A percentile compares a stretch with the other conserved stretches of the same genome.
Conservation (phyloP, 225 moss, liverwort and hornwort species). For the Neckera pumila region DNA sequence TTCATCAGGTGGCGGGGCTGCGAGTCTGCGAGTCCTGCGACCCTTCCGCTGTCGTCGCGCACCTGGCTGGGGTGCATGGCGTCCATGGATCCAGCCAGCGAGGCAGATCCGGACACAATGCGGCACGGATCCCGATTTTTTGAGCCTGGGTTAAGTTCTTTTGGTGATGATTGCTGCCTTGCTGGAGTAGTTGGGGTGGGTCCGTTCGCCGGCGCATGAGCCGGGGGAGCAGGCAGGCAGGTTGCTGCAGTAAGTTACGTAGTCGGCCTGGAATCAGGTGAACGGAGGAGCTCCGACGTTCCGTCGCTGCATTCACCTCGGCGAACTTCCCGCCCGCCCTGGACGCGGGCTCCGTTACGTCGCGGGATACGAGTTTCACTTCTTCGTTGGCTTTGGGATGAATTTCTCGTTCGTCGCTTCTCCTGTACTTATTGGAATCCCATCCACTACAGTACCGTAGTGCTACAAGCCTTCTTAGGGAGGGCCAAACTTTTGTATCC, state of each 20-base stretch:
- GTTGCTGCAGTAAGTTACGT: background rate
- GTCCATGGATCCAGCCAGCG: background rate
- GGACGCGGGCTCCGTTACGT: background rate
- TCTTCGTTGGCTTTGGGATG: background rate
- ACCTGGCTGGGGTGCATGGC: background rate
- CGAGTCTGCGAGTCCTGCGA: background rate
- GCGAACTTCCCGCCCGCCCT: background rate
- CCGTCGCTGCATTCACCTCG: background rate
- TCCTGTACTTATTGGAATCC: background rate
- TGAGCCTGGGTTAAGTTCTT: background rate
- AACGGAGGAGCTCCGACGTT: background rate
- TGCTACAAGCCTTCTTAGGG: background rate
- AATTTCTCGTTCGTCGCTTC: background rate
- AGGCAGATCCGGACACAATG: background rate
- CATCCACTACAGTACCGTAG: no score
- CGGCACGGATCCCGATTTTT: background rate
- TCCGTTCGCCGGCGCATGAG: background rate
- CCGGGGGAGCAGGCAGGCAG: background rate
- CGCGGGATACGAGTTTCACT: background rate
- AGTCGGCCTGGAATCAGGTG: background rate
- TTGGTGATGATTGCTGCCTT: background rate
- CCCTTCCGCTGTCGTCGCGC: background rate
- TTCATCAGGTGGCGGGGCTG: background rate
- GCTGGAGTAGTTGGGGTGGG: background rate
- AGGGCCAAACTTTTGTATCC: no score